Evolutionary conservation across 2,329 filamentous ascomycete genomes (phyloP).

Genomic region (Pyrenochaeta sp.): DNA sequence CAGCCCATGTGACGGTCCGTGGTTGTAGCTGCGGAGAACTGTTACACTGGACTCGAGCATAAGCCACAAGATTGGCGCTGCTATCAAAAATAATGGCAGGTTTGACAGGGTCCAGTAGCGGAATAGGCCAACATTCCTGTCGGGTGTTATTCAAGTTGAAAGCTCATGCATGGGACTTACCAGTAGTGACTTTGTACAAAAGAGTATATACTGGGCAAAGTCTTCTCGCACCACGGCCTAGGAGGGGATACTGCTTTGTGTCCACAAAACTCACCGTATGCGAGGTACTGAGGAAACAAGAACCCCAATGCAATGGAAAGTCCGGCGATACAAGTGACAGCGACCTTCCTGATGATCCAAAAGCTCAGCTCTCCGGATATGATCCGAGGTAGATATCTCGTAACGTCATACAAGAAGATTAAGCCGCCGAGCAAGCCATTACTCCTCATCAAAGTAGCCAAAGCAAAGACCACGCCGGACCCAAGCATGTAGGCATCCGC

Average conservation of each 20-base stretch:
- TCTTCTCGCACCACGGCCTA: conserved; percentile 76
- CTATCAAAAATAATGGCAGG: conserved; percentile 84
- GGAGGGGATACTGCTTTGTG: conserved; percentile 8
- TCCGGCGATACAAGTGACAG: conserved; percentile 71
- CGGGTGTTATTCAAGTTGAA: conserved; percentile 12
- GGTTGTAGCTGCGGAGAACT: conserved; percentile 52
- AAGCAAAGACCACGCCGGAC: conserved; percentile 73
- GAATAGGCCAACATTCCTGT: conserved; percentile 85
- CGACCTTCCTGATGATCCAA: conserved; percentile 59
- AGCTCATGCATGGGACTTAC: conserved; percentile 60
- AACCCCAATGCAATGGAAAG: conserved; percentile 71
- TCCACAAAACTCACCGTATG: conserved; percentile 70
- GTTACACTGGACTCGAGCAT: conserved; percentile 64
- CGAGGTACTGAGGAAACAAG: conserved; percentile 74
- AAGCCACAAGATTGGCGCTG: conserved; percentile 76
- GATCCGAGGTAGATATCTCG: conserved; percentile 49
- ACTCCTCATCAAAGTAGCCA: conserved; percentile 77
- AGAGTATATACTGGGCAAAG: conserved; percentile 85
- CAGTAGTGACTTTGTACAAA: conserved; percentile 93
- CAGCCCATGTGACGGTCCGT: conserved; percentile 40
- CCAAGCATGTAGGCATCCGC: conserved; percentile 59
- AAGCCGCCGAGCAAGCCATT: conserved; percentile 87
- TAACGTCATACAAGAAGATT: conserved; percentile 66
- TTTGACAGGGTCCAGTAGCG: conserved; percentile 91
- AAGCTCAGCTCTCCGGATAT: conserved; percentile 45